These are phyloP conservation scores for Saturnispora kantuleensis DNA, from an alignment of 805 yeast genomes.

Conservation along the genomic window DNA sequence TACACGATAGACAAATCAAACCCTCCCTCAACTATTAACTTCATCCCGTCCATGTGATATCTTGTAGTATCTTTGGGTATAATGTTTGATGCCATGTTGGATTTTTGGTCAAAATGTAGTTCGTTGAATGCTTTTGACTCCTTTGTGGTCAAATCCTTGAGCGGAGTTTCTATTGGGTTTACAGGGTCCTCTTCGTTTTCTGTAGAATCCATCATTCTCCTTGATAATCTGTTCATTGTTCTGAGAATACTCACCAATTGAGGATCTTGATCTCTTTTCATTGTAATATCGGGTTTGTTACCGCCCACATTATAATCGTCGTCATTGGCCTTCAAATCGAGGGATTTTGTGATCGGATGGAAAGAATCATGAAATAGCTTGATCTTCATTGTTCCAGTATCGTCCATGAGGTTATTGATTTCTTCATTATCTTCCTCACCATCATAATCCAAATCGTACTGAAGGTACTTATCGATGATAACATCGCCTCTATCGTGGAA, in stretches of 20 bases:
- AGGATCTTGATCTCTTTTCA: constrained; percentile 54
- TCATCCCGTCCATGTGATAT: constrained; percentile 16
- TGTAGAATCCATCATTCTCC: constrained; percentile 60
- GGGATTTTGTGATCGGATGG: constrained; percentile 52
- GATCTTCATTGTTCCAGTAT: constrained; percentile 21
- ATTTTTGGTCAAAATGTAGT: constrained; percentile 26
- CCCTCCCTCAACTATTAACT: constrained; percentile 16
- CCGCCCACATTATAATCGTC: constrained; percentile 73
- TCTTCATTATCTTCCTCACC: constrained; percentile 32
- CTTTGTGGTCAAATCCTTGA: constrained; percentile 42
- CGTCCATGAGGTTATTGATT: constrained; percentile 21
- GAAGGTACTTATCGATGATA: constrained; percentile 74
- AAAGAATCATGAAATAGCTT: constrained; percentile 28
- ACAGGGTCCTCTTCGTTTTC: constrained; percentile 33
- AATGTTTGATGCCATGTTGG: constrained; percentile 20
- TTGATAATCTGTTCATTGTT: constrained; percentile 82
- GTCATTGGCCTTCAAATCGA: constrained; percentile 73
- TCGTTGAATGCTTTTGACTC: constrained; percentile 44
- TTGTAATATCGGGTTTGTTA: constrained; percentile 79
- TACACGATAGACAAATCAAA: constrained; percentile 21
- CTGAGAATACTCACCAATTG: constrained; percentile 70
- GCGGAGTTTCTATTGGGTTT: constrained; percentile 36
- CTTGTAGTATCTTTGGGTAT: constrained; percentile 18
- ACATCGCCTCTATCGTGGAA: constrained; percentile 74
- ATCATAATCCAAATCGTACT: constrained; percentile 49